A percentile compares a stretch with the other conserved stretches of the same genome.
Evolutionary conservation across 768 basidiomycete genomes (phyloP).

Genomic region (Kwoniella dendrophila): DNA sequence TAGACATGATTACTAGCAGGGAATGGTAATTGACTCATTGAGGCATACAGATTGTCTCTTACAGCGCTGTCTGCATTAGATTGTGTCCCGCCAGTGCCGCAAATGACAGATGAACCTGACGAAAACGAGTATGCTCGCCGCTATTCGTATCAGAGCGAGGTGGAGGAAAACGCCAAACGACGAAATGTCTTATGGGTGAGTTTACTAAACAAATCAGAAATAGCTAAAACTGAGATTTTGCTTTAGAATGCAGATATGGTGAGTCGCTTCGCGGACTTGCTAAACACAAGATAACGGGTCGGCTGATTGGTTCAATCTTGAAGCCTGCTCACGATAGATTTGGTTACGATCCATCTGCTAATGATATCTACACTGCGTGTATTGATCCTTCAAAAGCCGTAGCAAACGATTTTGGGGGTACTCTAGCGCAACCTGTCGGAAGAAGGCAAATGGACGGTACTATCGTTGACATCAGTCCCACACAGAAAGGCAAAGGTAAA

Average conservation of each 20-base stretch:
- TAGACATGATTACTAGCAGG: background rate
- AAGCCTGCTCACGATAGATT: slow-evolving; percentile 14
- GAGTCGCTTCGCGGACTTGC: too few relatives aligned
- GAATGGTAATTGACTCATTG: background rate
- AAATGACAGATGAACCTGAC: too few relatives aligned
- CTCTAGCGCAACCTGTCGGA: slow-evolving; percentile 8
- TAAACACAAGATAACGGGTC: background rate
- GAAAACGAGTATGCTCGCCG: too few relatives aligned
- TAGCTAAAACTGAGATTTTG: too few relatives aligned
- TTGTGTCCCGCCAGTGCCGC: too few relatives aligned
- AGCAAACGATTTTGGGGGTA: background rate
- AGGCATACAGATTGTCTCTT: too few relatives aligned
- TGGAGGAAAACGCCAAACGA: too few relatives aligned
- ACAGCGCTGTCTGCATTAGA: too few relatives aligned
- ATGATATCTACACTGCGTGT: background rate
- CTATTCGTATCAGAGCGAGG: too few relatives aligned
- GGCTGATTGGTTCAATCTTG: background rate
- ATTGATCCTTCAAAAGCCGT: slow-evolving; percentile 3
- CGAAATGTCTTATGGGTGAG: too few relatives aligned
- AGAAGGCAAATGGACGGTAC: background rate
- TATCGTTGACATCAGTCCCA: background rate
- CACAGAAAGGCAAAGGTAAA: background rate
- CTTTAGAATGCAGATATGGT: background rate
- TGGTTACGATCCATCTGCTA: background rate
- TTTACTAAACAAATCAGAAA: too few relatives aligned